Percentiles rank a stretch among this genome's conserved stretches.
Evolutionary conservation across 129 eudicot genomes (phyloP).

Genomic region (Logfia minima): DNA sequence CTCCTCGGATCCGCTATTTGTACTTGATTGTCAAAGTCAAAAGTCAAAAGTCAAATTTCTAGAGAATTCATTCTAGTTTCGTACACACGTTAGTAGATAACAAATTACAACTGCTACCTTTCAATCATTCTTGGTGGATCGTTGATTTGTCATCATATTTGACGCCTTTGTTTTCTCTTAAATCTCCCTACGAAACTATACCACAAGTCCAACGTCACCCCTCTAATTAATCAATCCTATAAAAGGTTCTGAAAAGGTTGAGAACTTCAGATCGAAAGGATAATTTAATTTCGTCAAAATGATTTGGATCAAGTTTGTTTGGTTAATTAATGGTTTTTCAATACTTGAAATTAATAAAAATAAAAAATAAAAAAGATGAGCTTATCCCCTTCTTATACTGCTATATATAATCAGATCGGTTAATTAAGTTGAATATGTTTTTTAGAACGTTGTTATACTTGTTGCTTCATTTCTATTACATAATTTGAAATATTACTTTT

Average conservation of each 20-base stretch:
- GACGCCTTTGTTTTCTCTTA: not conserved
- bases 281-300: too few species aligned
- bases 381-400: too few species aligned
- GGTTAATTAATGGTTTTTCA: too few species aligned
- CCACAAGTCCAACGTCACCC: not conserved
- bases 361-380: too few species aligned
- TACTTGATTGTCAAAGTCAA: constrained; percentile 14
- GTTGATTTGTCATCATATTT: constrained; percentile 2
- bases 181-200: not conserved
- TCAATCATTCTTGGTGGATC: constrained; percentile 3
- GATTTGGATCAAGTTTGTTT: too few species aligned
- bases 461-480: too few species aligned
- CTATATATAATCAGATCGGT: not conserved
- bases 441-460: too few species aligned
- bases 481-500: too few species aligned
- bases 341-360: too few species aligned
- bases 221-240: too few species aligned
- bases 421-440: not conserved
- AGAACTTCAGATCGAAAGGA: not conserved
- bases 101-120: not conserved
- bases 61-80: not conserved
- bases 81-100: not conserved
- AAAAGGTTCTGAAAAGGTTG: not conserved
- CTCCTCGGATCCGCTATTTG: constrained; percentile 22
- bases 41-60: constrained; percentile 5